Evolutionary conservation across 1,284 basidiomycete genomes (phyloP).

Genomic region (Fomitiporia mediterranea): DNA sequence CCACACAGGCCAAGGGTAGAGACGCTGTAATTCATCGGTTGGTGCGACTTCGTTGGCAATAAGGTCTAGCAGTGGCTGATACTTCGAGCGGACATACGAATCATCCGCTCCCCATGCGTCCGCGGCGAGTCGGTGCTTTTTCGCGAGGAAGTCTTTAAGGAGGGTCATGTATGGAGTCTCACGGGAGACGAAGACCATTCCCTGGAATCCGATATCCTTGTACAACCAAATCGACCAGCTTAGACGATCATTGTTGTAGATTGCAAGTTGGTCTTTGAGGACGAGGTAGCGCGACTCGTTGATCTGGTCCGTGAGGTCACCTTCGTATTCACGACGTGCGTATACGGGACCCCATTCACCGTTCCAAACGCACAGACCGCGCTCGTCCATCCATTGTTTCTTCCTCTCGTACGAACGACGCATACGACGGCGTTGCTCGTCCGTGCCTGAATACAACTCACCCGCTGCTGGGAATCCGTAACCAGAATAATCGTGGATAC

Average conservation of each 20-base stretch:
- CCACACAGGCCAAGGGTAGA: slow-evolving; percentile 43
- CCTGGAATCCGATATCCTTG: slow-evolving; percentile 56
- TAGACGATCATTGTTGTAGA: slow-evolving; percentile 41
- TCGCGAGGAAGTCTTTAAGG: slow-evolving; percentile 43
- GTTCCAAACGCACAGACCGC: slow-evolving; percentile 33
- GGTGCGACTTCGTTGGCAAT: slow-evolving; percentile 41
- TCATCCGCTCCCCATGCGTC: slow-evolving; percentile 68
- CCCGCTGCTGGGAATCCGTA: slow-evolving; percentile 39
- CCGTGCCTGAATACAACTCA: slow-evolving; percentile 27
- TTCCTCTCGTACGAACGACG: slow-evolving; percentile 32
- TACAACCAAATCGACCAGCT: slow-evolving; percentile 58
- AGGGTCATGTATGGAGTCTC: slow-evolving; percentile 47
- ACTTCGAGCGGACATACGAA: slow-evolving; percentile 47
- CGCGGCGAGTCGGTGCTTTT: slow-evolving; percentile 59
- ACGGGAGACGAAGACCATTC: slow-evolving; percentile 44
- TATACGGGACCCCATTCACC: slow-evolving; percentile 36
- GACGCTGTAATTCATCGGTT: slow-evolving; percentile 32
- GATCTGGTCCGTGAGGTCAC: slow-evolving; percentile 31
- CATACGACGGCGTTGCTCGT: slow-evolving; percentile 31
- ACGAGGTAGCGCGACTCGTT: slow-evolving; percentile 41
- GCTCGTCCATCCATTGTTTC: slow-evolving; percentile 28
- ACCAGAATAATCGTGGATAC: slow-evolving; percentile 41
- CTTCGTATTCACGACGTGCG: slow-evolving; percentile 27
- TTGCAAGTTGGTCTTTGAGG: slow-evolving; percentile 44
- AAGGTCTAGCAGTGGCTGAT: slow-evolving; percentile 53